These are phyloP conservation scores for Globomyces sp. DNA, from an alignment of 371 early-diverging fungal genomes.

Conservation along the genomic window DNA sequence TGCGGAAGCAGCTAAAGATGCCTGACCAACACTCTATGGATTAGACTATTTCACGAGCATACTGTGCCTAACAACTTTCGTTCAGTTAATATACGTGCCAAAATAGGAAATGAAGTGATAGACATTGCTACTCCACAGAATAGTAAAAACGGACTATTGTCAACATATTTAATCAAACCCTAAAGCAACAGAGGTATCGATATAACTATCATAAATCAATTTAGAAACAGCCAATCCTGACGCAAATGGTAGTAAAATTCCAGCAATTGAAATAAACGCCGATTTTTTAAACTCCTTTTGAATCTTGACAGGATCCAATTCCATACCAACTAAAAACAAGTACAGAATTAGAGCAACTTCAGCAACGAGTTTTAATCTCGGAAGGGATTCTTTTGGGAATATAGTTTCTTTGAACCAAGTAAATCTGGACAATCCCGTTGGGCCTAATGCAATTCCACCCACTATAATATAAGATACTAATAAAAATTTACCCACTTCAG, in stretches of 20 bases:
- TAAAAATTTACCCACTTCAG: slow-evolving; percentile 34
- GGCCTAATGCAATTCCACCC: slow-evolving; percentile 48
- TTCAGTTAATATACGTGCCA: slow-evolving; percentile 90
- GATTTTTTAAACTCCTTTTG: slow-evolving; percentile 27
- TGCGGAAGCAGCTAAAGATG: slow-evolving; percentile 83
- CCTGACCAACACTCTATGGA: slow-evolving; percentile 60
- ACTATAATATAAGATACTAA: slow-evolving; percentile 13
- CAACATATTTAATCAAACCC: slow-evolving; percentile 34
- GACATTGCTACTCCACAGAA: slow-evolving; percentile 89
- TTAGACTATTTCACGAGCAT: too few relatives aligned
- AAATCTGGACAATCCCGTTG: slow-evolving; percentile 34
- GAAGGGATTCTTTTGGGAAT: slow-evolving; percentile 50
- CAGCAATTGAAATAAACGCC: slow-evolving; percentile 38
- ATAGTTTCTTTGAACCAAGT: slow-evolving; percentile 35
- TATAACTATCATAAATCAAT: slow-evolving; percentile 35
- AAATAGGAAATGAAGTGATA: slow-evolving; percentile 91
- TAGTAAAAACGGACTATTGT: slow-evolving; percentile 63
- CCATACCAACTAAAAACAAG: slow-evolving; percentile 75
- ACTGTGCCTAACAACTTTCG: slow-evolving; percentile 73
- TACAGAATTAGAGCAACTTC: slow-evolving; percentile 87
- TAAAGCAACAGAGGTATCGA: slow-evolving; percentile 32
- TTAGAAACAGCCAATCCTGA: slow-evolving; percentile 69
- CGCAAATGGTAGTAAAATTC: slow-evolving; percentile 62
- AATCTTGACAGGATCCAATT: slow-evolving; percentile 39
- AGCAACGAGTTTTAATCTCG: slow-evolving; percentile 72